Conservation (phyloP, 108 stramenopile species). For the Pseudonitzschia delicatissima region DNA sequence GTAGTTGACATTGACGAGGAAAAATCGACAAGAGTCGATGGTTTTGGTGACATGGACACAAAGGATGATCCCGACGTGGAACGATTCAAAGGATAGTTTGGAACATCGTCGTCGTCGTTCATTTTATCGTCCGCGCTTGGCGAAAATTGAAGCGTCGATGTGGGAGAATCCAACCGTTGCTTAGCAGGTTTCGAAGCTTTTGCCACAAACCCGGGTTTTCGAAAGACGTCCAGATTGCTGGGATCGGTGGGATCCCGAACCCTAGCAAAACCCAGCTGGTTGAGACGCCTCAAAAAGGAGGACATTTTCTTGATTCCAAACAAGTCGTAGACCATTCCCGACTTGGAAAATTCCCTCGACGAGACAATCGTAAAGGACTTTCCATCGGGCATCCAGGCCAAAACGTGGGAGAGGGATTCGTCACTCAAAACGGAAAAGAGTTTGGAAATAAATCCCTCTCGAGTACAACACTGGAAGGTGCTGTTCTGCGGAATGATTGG, state of each 20-base stretch:
- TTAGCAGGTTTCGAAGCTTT: no score
- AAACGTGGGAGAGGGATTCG: not conserved
- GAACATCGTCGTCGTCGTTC: no score
- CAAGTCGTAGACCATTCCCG: not conserved
- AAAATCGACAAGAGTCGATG: no score
- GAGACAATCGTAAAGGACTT: not conserved
- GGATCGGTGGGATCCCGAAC: conserved; percentile 7
- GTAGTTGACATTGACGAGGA: no score
- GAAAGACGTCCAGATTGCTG: not conserved
- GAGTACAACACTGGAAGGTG: not conserved
- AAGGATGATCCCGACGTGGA: no score
- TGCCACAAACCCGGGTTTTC: not conserved
- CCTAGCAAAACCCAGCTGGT: not conserved
- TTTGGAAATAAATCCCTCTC: not conserved
- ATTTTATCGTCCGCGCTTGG: no score
- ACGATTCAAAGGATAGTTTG: no score
- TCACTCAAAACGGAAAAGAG: not conserved
- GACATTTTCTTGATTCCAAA: conserved; percentile 9
- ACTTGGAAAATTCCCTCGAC: not conserved
- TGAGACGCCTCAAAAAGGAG: not conserved
- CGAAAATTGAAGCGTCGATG: no score
- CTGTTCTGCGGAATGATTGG: not conserved
- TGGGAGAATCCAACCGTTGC: no score
- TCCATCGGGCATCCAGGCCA: not conserved
- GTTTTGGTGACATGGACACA: no score